Evolutionary conservation across 1,284 basidiomycete genomes (phyloP).

Genomic region (Xerocomus amazonicus): DNA sequence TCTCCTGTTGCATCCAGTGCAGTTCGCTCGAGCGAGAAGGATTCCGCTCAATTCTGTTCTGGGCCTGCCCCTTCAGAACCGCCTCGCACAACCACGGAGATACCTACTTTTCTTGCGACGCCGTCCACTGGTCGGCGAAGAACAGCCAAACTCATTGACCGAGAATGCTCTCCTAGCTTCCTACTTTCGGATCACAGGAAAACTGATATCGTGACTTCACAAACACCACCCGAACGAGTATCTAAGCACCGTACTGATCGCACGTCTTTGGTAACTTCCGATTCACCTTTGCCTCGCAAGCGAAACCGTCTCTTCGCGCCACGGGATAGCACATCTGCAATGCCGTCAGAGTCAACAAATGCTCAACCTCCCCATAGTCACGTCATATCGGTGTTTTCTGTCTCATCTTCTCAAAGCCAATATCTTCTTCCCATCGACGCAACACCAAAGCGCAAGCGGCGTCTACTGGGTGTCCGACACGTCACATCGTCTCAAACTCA

Average conservation of each 20-base stretch:
- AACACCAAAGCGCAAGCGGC: slow-evolving; percentile 29
- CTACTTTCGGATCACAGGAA: background rate
- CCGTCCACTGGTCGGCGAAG: slow-evolving; percentile 5
- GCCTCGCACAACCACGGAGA: background rate
- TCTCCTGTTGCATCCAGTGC: background rate
- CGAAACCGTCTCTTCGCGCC: background rate
- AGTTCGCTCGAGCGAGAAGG: background rate
- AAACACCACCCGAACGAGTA: slow-evolving; percentile 7
- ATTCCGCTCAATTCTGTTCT: slow-evolving; percentile 1
- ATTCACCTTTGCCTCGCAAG: background rate
- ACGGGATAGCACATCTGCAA: background rate
- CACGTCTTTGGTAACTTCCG: slow-evolving; percentile 4
- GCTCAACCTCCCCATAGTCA: slow-evolving; percentile 2
- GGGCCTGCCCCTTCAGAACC: slow-evolving; percentile 2
- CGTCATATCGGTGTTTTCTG: slow-evolving; percentile 9
- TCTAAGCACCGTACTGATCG: background rate
- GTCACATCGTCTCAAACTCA: slow-evolving; percentile 33
- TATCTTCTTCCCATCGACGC: slow-evolving; percentile 31
- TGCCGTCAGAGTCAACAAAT: background rate
- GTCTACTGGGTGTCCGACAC: slow-evolving; percentile 9
- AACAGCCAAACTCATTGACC: background rate
- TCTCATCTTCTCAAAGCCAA: slow-evolving; percentile 33
- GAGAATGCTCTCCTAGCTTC: background rate
- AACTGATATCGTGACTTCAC: slow-evolving; percentile 19
- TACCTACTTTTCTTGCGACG: slow-evolving; percentile 7